phyloP scores from a whole-genome alignment of 192 early-diverging fungal species.

The Coemansia sp. region DNA sequence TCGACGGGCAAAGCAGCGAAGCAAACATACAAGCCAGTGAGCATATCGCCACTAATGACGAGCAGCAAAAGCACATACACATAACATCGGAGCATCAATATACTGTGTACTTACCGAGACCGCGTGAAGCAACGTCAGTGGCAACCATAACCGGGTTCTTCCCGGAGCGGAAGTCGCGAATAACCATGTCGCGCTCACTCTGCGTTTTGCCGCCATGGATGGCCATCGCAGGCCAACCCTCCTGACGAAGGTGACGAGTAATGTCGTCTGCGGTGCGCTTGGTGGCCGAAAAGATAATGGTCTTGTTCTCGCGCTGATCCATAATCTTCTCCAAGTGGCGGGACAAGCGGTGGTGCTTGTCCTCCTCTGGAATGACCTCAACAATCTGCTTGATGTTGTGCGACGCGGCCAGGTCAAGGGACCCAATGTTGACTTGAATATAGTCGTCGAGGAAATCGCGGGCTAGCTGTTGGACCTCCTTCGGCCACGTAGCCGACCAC shows the following conservation, averaged over 20 bases:
- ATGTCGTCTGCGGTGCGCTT: conserved; percentile 92
- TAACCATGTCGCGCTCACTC: conserved; percentile 94
- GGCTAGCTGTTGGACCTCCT: conserved; percentile 90
- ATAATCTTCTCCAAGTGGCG: conserved; percentile 81
- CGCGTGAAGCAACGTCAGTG: conserved; percentile 97
- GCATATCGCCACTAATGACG: conserved; percentile 11
- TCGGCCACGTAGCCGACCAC: conserved; percentile 99
- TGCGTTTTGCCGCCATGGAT: conserved; percentile 98
- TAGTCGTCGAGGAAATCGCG: conserved; percentile 88
- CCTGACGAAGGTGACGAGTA: conserved; percentile 82
- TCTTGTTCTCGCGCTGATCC: conserved; percentile 84
- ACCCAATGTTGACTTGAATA: conserved; percentile 97
- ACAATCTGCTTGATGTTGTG: conserved; percentile 91
- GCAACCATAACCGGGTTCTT: conserved; percentile 91
- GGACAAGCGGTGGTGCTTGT: conserved; percentile 77
- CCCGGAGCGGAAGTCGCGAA: conserved; percentile 88
- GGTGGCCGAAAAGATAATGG: conserved; percentile 92
- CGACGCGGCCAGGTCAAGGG: conserved; percentile 86
- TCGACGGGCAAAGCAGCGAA: neutral
- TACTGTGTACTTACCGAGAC: conserved; percentile 72
- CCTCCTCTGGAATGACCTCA: conserved; percentile 82
- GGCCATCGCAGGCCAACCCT: conserved; percentile 88
- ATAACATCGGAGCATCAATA: neutral
- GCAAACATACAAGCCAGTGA: neutral
- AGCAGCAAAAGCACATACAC: neutral